Percentiles rank a stretch among this genome's conserved stretches.
Evolutionary conservation across 2,329 filamentous ascomycete genomes (phyloP).

Genomic region (Cladosporium sp.): DNA sequence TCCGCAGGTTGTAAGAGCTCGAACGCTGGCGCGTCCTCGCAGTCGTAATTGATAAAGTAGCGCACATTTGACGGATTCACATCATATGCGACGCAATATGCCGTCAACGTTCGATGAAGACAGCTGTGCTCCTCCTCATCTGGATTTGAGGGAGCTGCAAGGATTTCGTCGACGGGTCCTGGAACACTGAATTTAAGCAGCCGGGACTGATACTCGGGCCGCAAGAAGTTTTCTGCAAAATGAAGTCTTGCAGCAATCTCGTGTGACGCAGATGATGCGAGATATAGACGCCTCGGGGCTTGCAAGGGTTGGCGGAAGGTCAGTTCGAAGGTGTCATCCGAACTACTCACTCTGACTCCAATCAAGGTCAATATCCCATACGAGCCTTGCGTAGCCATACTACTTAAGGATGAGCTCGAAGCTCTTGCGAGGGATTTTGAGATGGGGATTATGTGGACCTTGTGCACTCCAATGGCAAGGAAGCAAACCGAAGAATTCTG

Average conservation of each 20-base stretch:
- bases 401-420: constrained; percentile 49
- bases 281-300: constrained; percentile 50
- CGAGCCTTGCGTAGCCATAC: constrained; percentile 47
- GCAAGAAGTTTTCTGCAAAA: constrained; percentile 57
- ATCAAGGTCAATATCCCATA: constrained; percentile 61
- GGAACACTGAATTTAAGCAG: constrained; percentile 61
- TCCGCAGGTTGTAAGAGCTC: constrained; percentile 55
- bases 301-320: constrained; percentile 56
- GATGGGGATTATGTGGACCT: constrained; percentile 63
- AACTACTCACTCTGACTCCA: constrained; percentile 54
- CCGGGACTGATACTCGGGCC: constrained; percentile 61
- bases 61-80: constrained; percentile 63
- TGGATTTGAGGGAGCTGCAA: constrained; percentile 43
- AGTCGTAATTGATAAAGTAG: constrained; percentile 56
- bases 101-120: constrained; percentile 63
- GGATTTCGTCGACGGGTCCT: constrained; percentile 48
- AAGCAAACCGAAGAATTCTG: constrained; percentile 61
- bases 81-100: constrained; percentile 65
- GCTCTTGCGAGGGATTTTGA: constrained; percentile 50
- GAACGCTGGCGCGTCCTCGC: constrained; percentile 65
- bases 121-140: constrained; percentile 56
- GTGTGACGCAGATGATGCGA: constrained; percentile 60
- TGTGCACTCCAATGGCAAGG: constrained; percentile 64
- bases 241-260: constrained; percentile 61
- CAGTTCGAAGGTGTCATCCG: constrained; percentile 63